Conservation (phyloP, 331 rosid genomes). For the Erythrophleum ivorense region DNA sequence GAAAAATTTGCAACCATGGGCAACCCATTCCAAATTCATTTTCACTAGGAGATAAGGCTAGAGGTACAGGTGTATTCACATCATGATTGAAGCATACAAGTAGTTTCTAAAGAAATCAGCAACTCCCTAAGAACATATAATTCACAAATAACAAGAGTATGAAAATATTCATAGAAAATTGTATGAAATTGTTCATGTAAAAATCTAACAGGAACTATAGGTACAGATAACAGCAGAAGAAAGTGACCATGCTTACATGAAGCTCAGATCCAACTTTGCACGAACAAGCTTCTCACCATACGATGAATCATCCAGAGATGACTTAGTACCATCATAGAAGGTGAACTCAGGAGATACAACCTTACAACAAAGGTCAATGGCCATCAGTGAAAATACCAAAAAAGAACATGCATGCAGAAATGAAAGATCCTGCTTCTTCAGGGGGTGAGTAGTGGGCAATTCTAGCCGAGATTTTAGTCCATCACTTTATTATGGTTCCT, state of each 20-base stretch:
- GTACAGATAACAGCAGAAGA: background rate
- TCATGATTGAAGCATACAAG: background rate
- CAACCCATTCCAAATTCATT: background rate
- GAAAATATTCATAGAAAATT: background rate
- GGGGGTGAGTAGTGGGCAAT: background rate
- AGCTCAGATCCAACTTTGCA: conserved; percentile 93
- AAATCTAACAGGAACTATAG: background rate
- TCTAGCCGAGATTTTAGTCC: conserved; percentile 2
- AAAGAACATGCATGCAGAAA: background rate
- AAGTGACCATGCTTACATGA: conserved; percentile 72
- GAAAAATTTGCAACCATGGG: background rate
- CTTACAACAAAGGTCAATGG: conserved; percentile 50
- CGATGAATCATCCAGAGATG: conserved; percentile 79
- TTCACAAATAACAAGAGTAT: background rate
- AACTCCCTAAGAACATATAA: background rate
- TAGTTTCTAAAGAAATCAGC: background rate
- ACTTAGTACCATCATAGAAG: conserved; percentile 94
- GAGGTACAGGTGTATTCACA: background rate
- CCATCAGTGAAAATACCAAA: conserved; percentile 39
- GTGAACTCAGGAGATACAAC: conserved; percentile 95
- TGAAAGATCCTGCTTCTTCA: conserved; percentile 19
- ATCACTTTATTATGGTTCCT: background rate
- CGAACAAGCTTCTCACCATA: conserved; percentile 97
- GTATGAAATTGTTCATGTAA: background rate
- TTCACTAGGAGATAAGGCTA: background rate